Base-by-base conservation (phyloP, 805 yeast species). In the Saccharomycopsis sp. region DNA sequence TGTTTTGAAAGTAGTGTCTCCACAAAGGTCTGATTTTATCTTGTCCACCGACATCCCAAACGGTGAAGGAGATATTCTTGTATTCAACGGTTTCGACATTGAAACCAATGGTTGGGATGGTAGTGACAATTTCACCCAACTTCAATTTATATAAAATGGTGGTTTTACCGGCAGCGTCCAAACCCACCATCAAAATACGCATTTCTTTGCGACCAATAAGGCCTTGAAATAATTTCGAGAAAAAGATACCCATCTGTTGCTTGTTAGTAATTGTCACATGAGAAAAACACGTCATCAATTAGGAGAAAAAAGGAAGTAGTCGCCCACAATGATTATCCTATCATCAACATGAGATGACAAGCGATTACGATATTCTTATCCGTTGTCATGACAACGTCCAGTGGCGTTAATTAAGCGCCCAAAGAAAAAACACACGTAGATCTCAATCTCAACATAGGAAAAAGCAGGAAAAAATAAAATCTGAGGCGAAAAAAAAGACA, bases 1-100 rank as follows among this genome's bases (percentile, higher is more conserved):
- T 91, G 83, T 93, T 93, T 79, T 93, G 97, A 89, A 85, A 93
- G 76, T 93, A 93, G 78, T 93, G 96, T 84, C 97, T 88, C 98
- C 98, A 93, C 76, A 93, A 81, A 61, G 98, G 97, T 80, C 98
- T 89, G 72, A 93, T 93, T 79, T 92, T 92, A 77, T 91, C 97
- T 81, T 93, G 98, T 84, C 98, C 98, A 87, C 98, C 98, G 68
- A 92, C 97, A 84, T 93, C 98, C 98, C 97, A 91, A 65, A 91
- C 97, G 62, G 97, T 90, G 79, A 91, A 91, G 51, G 96, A 87
- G 75, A 91, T 89, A 85, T 91, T 91, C 80, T 91, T 91, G 82
- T 91, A 90, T 80, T 91, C 97, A 70, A 91, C 97, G 63, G 97
- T 91, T 78, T 91, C 97, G 68, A 91, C 97, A 75, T 91, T 91